Percentiles rank a stretch among this genome's conserved stretches.
These are phyloP conservation scores for Nakaseomyces nivariensis DNA, from an alignment of 1,139 yeast species.

Conservation along the genomic window DNA sequence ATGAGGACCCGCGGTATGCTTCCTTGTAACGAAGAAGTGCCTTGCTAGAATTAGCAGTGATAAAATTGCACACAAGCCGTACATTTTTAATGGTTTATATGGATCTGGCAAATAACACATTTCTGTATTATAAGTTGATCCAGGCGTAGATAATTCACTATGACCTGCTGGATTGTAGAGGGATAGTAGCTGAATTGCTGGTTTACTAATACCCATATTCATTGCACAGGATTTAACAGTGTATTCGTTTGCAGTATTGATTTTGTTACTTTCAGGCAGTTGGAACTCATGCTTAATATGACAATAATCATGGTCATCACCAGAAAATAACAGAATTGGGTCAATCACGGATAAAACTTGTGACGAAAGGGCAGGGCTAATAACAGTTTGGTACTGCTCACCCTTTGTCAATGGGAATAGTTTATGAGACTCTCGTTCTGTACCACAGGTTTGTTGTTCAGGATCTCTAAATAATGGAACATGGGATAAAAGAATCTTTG, in stretches of 20 bases:
- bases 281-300: slow-evolving; percentile 52
- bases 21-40: not conserved
- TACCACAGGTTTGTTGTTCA: slow-evolving; percentile 51
- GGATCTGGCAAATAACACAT: slow-evolving; percentile 67
- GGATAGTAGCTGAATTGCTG: slow-evolving; percentile 78
- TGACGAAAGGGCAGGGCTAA: slow-evolving; percentile 48
- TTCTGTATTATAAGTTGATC: slow-evolving; percentile 19
- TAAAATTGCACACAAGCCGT: slow-evolving; percentile 22
- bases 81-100: slow-evolving; percentile 40
- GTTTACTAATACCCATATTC: slow-evolving; percentile 80
- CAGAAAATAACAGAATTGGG: slow-evolving; percentile 71
- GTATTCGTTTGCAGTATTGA: slow-evolving; percentile 50
- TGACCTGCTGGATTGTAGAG: slow-evolving; percentile 41
- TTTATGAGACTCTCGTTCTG: slow-evolving; percentile 50
- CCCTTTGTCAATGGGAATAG: slow-evolving; percentile 65
- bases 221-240: slow-evolving; percentile 84
- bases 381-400: slow-evolving; percentile 67
- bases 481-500: slow-evolving; percentile 66
- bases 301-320: slow-evolving; percentile 96
- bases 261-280: slow-evolving; percentile 24
- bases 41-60: slow-evolving; percentile 16
- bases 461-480: slow-evolving; percentile 65
- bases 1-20: too few species aligned
- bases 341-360: slow-evolving; percentile 44
- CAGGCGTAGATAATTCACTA: slow-evolving; percentile 7